Evolutionary conservation across 441 rosid species (phyloP).

Genomic region (Bocquillonia castaneifolia): DNA sequence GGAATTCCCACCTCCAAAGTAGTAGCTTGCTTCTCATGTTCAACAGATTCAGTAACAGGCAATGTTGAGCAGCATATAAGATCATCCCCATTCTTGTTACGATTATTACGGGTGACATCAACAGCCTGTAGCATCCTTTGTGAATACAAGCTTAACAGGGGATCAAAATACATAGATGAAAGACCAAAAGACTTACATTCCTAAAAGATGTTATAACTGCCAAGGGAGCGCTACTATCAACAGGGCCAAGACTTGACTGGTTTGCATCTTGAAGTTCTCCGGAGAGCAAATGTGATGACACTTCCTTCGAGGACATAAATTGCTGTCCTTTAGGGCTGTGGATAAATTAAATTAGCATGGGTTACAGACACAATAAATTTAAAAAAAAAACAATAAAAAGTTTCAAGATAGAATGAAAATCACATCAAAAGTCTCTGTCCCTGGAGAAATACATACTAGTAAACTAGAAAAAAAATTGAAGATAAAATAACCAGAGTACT

Average conservation of each 20-base stretch:
- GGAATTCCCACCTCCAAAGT: constrained; percentile 24
- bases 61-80: constrained; percentile 26
- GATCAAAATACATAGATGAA: constrained; percentile 4
- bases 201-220: constrained; percentile 25
- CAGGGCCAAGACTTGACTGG: constrained; percentile 19
- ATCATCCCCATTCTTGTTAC: constrained; percentile 26
- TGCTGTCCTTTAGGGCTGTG: constrained; percentile 74
- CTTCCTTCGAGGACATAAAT: constrained; percentile 65
- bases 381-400: neutral
- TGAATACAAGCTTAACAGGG: constrained; percentile 19
- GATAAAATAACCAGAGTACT: too few relatives aligned
- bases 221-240: constrained; percentile 23
- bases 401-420: neutral
- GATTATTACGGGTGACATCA: constrained; percentile 21
- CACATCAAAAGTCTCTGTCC: neutral
- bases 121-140: constrained; percentile 33
- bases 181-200: constrained; percentile 31
- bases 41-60: constrained; percentile 26
- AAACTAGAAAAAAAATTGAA: neutral
- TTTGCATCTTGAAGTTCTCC: constrained; percentile 31
- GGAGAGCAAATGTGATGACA: constrained; percentile 43
- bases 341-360: constrained; percentile 20
- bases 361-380: constrained; percentile 5
- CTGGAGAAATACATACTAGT: neutral
- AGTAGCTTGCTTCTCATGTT: constrained; percentile 28